phyloP scores from a whole-genome alignment of 2,329 filamentous ascomycete genomes.

The Fusarium armeniacum region DNA sequence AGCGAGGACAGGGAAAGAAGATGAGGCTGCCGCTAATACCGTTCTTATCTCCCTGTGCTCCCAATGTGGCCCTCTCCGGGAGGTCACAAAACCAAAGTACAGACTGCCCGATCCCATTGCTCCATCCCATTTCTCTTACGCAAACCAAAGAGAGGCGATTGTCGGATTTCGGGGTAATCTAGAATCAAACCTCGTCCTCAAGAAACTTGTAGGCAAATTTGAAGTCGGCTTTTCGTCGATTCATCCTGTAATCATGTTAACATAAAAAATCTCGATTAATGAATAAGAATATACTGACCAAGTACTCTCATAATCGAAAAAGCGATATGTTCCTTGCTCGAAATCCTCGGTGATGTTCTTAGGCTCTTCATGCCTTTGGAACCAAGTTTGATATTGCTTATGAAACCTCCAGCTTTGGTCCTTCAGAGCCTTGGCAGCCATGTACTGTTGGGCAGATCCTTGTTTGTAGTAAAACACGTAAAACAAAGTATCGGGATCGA shows the following conservation, averaged over 20 bases:
- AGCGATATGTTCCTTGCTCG: slow-evolving; percentile 98
- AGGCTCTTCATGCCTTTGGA: slow-evolving; percentile 97
- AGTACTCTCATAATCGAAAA: slow-evolving; percentile 99
- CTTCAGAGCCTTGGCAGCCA: slow-evolving; percentile 96
- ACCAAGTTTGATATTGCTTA: slow-evolving; percentile 99
- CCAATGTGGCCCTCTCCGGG: slow-evolving; percentile 25
- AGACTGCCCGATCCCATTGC: slow-evolving; percentile 37
- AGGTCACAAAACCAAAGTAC: slow-evolving; percentile 40
- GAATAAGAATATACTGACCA: slow-evolving; percentile 73
- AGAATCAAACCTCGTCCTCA: slow-evolving; percentile 83
- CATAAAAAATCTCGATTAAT: neutral
- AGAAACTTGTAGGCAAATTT: slow-evolving; percentile 98
- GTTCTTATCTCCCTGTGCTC: slow-evolving; percentile 30
- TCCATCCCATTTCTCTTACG: slow-evolving; percentile 35
- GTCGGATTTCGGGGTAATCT: neutral
- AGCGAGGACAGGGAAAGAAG: slow-evolving; percentile 27
- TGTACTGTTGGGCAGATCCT: slow-evolving; percentile 93
- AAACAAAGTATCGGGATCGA: slow-evolving; percentile 96
- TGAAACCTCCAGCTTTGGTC: slow-evolving; percentile 99
- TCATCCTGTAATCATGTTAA: slow-evolving; percentile 79
- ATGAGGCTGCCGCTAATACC: slow-evolving; percentile 23
- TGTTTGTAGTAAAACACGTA: slow-evolving; percentile 99
- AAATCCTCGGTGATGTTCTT: slow-evolving; percentile 99
- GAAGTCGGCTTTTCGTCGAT: slow-evolving; percentile 96
- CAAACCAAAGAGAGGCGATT: slow-evolving; percentile 15